Evolutionary conservation across 2,329 filamentous ascomycete species (phyloP), one percentile per base, ranked within the genome.

Genomic region (Penicillium sp.): DNA sequence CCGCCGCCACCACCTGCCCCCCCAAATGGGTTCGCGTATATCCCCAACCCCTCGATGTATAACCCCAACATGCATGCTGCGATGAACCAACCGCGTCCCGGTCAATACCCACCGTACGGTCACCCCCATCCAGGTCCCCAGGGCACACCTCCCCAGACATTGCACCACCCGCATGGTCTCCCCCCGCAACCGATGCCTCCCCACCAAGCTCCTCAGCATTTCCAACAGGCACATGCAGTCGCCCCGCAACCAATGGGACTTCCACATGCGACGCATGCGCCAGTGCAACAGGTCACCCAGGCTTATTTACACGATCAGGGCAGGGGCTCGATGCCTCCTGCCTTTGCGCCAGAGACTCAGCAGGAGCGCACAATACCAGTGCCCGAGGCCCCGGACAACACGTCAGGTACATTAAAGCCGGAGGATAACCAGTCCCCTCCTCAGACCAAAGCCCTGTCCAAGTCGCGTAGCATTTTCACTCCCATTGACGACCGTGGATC

Each of bases 401-500:
- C 71, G 38, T 44, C 64, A 35, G 59, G 36, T 51, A 65, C 21
- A 43, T 53, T 48, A 56, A 74, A 63, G 61, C 54, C 25, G 54
- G 75, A 62, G 44, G 59, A 47, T 60, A 72, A 48, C 15, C 60
- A 62, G 28, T 66, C 80, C n/a, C 69, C 71, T 40, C 63, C 69
- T 7, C 67, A 71, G 48, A 83, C 84, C 2, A 86, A 84, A 57
- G 83, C 86, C 4, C 54, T 78, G 3, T 73, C 75, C 6, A 90
- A 90, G 63, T 84, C 84, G 15, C 84, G 90, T 61, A 96, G 90
- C 64, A 97, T 98, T 44, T 97, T 97, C 62, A 98, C 93, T 0
- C 93, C 93, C 0, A 94, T 98, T 48, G 93, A 97, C 57, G 90
- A 95, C 62, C 89, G 86, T 55, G 80, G 87, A 33, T 96, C 90